phyloP scores from a whole-genome alignment of 2,329 filamentous ascomycete genomes.

The Trichoderma koningiopsis region DNA sequence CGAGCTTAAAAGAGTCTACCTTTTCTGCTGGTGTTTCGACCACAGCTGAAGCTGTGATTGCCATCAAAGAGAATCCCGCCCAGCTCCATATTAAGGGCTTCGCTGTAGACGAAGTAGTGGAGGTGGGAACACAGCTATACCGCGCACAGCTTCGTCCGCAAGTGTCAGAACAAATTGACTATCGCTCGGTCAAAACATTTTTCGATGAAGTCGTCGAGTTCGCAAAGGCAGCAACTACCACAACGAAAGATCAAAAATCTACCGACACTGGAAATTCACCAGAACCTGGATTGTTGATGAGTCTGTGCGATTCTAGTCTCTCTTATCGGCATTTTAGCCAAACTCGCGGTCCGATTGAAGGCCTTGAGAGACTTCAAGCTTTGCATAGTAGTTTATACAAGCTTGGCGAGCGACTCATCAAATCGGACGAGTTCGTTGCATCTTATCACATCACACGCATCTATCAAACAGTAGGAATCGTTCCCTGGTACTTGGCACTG shows the following conservation, averaged over 20 bases:
- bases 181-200: conserved; percentile 30
- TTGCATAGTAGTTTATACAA: not conserved
- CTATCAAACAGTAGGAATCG: conserved; percentile 29
- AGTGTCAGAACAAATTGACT: conserved; percentile 29
- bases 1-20: conserved; percentile 28
- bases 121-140: conserved; percentile 30
- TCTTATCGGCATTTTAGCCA: conserved; percentile 22
- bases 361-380: conserved; percentile 19
- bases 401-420: conserved; percentile 28
- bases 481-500: conserved; percentile 34
- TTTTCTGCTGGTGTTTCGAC: conserved; percentile 33
- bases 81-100: conserved; percentile 31
- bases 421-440: conserved; percentile 10
- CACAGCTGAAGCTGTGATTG: not conserved
- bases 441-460: conserved; percentile 31
- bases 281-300: conserved; percentile 19
- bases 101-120: conserved; percentile 30
- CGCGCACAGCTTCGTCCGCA: not conserved
- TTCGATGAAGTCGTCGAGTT: conserved; percentile 35
- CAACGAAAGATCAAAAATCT: too few relatives aligned
- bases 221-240: conserved; percentile 12
- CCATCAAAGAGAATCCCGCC: conserved; percentile 19
- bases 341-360: not conserved
- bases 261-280: not conserved
- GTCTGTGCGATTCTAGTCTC: conserved; percentile 31